A percentile compares a stretch with the other conserved stretches of the same genome.
Evolutionary conservation across 192 early-diverging fungal genomes (phyloP).

Genomic region (Oehlia diaphana): DNA sequence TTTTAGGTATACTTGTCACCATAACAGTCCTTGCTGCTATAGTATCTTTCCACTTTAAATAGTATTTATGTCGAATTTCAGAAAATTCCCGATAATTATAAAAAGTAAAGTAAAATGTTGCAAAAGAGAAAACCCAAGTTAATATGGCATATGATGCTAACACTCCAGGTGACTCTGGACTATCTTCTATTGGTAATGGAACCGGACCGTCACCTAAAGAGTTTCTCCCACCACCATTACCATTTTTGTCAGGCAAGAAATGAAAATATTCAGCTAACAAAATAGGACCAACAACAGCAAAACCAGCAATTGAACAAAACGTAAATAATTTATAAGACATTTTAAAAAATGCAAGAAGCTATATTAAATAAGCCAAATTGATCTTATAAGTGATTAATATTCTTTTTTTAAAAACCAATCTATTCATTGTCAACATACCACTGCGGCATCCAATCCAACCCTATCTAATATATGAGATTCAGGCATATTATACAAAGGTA

Average conservation of each 20-base stretch:
- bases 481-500: slow-evolving; percentile 43
- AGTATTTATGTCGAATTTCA: slow-evolving; percentile 44
- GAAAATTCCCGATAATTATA: slow-evolving; percentile 55
- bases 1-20: slow-evolving; percentile 64
- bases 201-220: too few species aligned
- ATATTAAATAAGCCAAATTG: background rate
- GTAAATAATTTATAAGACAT: slow-evolving; percentile 51
- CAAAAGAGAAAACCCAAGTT: slow-evolving; percentile 54
- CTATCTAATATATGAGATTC: slow-evolving; percentile 30
- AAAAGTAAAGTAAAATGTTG: slow-evolving; percentile 50
- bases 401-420: background rate
- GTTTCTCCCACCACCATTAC: background rate
- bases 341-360: slow-evolving; percentile 58
- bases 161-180: background rate
- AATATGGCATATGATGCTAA: slow-evolving; percentile 35
- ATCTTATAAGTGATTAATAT: background rate
- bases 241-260: background rate
- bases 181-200: background rate
- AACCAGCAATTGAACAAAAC: slow-evolving; percentile 40
- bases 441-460: slow-evolving; percentile 52
- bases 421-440: slow-evolving; percentile 35
- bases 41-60: slow-evolving; percentile 40
- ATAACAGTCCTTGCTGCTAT: slow-evolving; percentile 67
- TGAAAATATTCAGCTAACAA: slow-evolving; percentile 43
- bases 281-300: slow-evolving; percentile 43